Evolutionary conservation across 1,139 yeast species (phyloP).

Genomic region (Suhomyces atakaporum): DNA sequence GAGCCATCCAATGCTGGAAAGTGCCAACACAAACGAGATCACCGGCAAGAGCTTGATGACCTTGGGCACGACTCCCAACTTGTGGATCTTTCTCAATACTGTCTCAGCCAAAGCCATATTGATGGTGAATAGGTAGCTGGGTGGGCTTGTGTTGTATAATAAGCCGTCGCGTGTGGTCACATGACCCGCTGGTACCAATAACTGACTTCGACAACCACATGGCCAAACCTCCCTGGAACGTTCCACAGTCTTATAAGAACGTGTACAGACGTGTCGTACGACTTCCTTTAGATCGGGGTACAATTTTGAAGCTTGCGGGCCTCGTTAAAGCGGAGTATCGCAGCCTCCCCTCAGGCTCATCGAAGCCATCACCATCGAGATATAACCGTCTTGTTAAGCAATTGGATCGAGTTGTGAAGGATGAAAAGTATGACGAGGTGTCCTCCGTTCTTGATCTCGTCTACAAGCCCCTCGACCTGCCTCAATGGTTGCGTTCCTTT

Average conservation of each 20-base stretch:
- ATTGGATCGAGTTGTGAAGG: conserved; percentile 29
- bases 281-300: conserved; percentile 27
- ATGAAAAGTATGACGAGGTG: conserved; percentile 31
- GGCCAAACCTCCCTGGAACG: background rate
- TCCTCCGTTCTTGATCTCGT: conserved; percentile 29
- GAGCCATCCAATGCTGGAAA: conserved; percentile 69
- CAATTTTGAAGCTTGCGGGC: background rate
- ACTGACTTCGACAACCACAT: too few relatives aligned
- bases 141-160: too few relatives aligned
- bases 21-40: conserved; percentile 59
- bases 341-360: background rate
- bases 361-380: too few relatives aligned
- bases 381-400: conserved; percentile 8
- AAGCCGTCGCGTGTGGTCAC: too few relatives aligned
- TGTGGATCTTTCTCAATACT: conserved; percentile 52
- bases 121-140: background rate
- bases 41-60: conserved; percentile 58
- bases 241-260: conserved; percentile 12
- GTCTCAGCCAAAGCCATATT: conserved; percentile 63
- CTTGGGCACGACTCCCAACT: conserved; percentile 61
- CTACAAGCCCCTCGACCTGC: conserved; percentile 22
- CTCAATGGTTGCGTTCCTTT: conserved; percentile 27
- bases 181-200: too few relatives aligned
- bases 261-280: conserved; percentile 25
- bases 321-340: conserved; percentile 2